A percentile compares a stretch with the other conserved stretches of the same genome.
phyloP scores from a whole-genome alignment of 805 yeast species.

The Yamadazyma kitorensis region DNA sequence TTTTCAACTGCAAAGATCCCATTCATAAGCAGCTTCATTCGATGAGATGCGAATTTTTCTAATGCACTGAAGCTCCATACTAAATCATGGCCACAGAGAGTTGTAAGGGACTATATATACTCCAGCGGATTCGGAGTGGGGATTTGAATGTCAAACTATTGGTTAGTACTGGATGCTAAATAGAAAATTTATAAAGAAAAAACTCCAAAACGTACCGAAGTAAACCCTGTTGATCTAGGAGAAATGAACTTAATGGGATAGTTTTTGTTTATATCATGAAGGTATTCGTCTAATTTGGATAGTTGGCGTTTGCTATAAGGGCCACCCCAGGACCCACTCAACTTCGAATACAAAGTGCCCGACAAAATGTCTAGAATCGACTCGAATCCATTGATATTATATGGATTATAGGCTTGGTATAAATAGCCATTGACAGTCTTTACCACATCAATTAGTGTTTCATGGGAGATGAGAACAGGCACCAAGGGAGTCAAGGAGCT shows the following conservation, averaged over 20 bases:
- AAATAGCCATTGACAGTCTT: conserved; percentile 42
- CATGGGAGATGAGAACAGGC: conserved; percentile 20
- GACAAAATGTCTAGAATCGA: conserved; percentile 42
- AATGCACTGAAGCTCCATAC: too few relatives aligned
- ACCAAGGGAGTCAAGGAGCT: conserved; percentile 50
- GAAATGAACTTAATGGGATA: conserved; percentile 33
- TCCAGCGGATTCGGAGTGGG: conserved; percentile 25
- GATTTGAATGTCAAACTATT: conserved; percentile 49
- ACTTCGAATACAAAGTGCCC: conserved; percentile 29
- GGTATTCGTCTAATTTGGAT: conserved; percentile 36
- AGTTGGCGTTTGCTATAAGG: conserved; percentile 29
- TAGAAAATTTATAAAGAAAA: background rate
- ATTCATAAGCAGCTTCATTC: conserved; percentile 51
- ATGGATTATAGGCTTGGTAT: conserved; percentile 38
- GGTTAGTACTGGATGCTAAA: conserved; percentile 10
- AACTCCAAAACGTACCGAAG: conserved; percentile 34
- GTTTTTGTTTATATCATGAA: conserved; percentile 19
- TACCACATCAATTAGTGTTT: conserved; percentile 44
- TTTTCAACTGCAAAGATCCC: conserved; percentile 92
- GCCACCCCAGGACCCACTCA: conserved; percentile 9
- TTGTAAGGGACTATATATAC: background rate
- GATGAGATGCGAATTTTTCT: conserved; percentile 4
- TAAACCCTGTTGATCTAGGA: conserved; percentile 27
- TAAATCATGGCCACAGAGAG: too few relatives aligned
- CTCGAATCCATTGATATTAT: conserved; percentile 25